Evolutionary conservation across 2,329 filamentous ascomycete species (phyloP).

Genomic region (Tolypocladium capitatum): DNA sequence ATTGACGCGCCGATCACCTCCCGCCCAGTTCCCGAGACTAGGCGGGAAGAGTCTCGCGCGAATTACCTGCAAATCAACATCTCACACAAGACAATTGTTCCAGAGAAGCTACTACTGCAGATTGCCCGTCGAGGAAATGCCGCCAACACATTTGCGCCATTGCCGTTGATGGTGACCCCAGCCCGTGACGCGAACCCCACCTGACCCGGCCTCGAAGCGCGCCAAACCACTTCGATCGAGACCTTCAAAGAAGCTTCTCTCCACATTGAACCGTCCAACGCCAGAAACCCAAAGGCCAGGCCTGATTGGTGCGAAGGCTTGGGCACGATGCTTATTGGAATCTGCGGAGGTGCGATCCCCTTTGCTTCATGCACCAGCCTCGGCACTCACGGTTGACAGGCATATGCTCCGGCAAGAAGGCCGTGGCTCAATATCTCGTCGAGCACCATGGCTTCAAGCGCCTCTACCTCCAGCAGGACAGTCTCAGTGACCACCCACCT

Average conservation of each 20-base stretch:
- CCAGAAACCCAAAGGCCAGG: neutral
- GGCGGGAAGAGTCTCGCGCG: neutral
- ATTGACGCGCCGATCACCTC: neutral
- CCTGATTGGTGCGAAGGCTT: neutral
- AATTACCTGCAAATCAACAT: neutral
- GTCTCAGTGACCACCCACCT: neutral
- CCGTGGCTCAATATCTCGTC: conserved; percentile 77
- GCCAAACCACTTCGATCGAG: neutral
- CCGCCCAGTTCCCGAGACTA: neutral
- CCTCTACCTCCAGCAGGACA: conserved; percentile 40
- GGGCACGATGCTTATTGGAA: conserved; percentile 55
- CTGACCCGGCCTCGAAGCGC: neutral
- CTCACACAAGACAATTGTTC: neutral
- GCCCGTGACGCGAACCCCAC: neutral
- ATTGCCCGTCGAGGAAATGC: neutral
- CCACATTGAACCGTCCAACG: neutral
- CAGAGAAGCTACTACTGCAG: neutral
- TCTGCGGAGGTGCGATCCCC: conserved; percentile 51
- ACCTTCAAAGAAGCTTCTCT: neutral
- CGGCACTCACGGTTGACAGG: conserved; percentile 32
- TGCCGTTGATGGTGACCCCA: neutral
- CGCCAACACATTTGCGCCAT: neutral
- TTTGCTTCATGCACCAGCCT: neutral
- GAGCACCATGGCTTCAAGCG: conserved; percentile 71
- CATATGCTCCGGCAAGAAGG: conserved; percentile 86